Evolutionary conservation across 2,329 filamentous ascomycete species (phyloP), one percentile per base, ranked within the genome.

Genomic region (Neoarthrinium moseri): DNA sequence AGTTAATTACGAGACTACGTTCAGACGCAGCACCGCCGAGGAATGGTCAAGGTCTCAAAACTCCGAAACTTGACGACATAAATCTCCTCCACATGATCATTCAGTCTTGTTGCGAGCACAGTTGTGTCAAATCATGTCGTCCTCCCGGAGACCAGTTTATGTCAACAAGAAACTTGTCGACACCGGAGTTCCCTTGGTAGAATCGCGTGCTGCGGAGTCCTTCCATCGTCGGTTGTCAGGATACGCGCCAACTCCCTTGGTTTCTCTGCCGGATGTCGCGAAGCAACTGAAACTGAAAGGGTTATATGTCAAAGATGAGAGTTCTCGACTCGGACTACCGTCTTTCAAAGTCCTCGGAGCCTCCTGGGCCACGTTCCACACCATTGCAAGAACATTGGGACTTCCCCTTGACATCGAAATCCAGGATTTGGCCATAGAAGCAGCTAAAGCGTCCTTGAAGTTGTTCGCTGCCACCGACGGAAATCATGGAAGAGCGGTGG

Each of bases 281-380:
- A 53, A 67, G 3, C 72, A 83, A 12, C 62, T 90, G 0, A 77
- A 77, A 0, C 66, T 89, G 10, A 64, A 66, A 1, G 67, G 73
- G 5, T 70, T 91, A 4, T 73, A 83, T 29, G 57, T 91, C 51
- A 92, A 92, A 58, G 81, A 91, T 55, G 87, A 92, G 62, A 82
- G 78, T 22, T 71, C 67, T 43, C 77, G 87, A 5, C 80, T 89
- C 29, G 83, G 83, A 0, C 71, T 91, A 2, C 85, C 86, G 0
- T 78, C 87, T 0, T 92, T 91, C 72, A 94, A 94, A 64, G 87
- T 91, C 35, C 75, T 91, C 0, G 89, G 88, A 17, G 87, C 88
- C 1, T 87, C 84, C 1, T 92, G 86, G 86, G 86, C 80, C 0
- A 74, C 79, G 3, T 84, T 81, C 54, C 75, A 78, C 6, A 79